Conservation (phyloP, 768 basidiomycete genomes). For the Suillus lakei region DNA sequence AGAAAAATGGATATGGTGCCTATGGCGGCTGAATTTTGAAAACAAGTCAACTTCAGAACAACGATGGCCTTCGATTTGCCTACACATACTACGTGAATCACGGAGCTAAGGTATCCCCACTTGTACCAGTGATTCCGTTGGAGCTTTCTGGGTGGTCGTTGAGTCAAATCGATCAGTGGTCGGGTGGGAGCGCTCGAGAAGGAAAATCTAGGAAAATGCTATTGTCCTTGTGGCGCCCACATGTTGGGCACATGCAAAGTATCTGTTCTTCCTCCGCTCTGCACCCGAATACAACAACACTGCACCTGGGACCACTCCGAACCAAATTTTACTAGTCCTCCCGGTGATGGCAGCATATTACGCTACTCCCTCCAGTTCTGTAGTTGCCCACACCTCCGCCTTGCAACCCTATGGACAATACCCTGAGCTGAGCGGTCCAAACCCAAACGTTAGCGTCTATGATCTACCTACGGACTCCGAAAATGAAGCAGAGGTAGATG, state of each 20-base stretch:
- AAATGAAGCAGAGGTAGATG: constrained; percentile 38
- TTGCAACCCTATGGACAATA: constrained; percentile 35
- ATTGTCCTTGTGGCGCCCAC: not conserved
- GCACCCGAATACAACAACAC: constrained; percentile 3
- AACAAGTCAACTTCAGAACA: not conserved
- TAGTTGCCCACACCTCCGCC: constrained; percentile 37
- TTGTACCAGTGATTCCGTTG: not conserved
- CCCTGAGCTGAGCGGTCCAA: constrained; percentile 29
- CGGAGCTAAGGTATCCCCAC: not conserved
- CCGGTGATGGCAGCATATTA: constrained; percentile 36
- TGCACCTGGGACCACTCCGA: not conserved
- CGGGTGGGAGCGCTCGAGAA: not conserved
- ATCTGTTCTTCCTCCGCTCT: not conserved
- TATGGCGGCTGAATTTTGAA: not conserved
- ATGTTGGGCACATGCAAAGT: constrained; percentile 1
- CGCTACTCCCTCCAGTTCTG: constrained; percentile 22
- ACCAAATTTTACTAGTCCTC: not conserved
- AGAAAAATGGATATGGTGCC: not conserved
- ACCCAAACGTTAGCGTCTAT: constrained; percentile 31
- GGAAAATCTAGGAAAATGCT: not conserved
- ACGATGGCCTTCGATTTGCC: not conserved
- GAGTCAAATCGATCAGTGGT: not conserved
- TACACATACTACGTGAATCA: too few relatives aligned
- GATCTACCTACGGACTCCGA: constrained; percentile 40
- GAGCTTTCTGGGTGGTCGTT: not conserved